Conservation (phyloP, 2,329 filamentous ascomycete species). For the Fusarium sp. region DNA sequence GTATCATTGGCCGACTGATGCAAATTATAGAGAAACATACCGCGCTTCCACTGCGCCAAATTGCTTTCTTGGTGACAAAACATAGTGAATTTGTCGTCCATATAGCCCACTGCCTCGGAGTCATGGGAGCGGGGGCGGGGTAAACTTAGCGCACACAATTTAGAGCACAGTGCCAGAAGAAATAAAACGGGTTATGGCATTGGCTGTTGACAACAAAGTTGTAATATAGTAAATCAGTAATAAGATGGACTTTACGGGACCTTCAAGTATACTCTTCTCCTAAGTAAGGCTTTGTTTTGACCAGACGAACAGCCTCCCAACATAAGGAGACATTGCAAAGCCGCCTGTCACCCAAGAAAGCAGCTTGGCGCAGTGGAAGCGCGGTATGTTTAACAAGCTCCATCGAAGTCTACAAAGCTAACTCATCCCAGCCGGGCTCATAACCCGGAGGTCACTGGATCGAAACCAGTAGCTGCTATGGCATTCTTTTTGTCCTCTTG, state of each 20-base stretch:
- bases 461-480: conserved; percentile 28
- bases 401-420: neutral
- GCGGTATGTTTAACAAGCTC: conserved; percentile 6
- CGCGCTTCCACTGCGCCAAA: neutral
- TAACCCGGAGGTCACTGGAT: conserved; percentile 27
- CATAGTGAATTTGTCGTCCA: neutral
- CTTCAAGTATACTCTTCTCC: neutral
- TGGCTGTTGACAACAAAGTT: neutral
- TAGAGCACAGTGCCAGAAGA: neutral
- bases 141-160: neutral
- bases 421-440: conserved; percentile 26
- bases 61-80: neutral
- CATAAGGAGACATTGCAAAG: neutral
- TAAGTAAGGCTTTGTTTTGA: too few species aligned
- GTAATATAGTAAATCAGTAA: neutral
- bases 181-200: too few species aligned
- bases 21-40: neutral
- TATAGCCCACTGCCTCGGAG: neutral
- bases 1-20: neutral
- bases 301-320: neutral
- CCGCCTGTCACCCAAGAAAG: conserved; percentile 2
- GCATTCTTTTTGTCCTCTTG: neutral
- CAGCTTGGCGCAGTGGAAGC: conserved; percentile 30
- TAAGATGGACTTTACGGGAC: too few species aligned
- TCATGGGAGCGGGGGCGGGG: neutral